These are phyloP conservation scores for Amanita fuliginea DNA, from an alignment of 768 basidiomycete species.

Conservation along the genomic window DNA sequence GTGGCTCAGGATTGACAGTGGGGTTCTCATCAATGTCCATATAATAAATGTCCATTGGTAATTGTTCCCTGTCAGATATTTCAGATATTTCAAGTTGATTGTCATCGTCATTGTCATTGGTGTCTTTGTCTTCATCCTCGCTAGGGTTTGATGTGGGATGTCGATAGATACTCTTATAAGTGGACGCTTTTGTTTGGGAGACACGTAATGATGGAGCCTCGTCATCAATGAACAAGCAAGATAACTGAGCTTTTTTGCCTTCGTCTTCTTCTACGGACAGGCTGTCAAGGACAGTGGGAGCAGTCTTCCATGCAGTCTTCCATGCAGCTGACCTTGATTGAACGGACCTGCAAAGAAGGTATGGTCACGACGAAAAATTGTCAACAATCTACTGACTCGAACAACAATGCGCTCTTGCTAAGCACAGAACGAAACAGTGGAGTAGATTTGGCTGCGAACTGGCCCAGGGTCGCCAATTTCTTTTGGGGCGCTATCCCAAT, in stretches of 20 bases:
- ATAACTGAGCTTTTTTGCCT: too few relatives aligned
- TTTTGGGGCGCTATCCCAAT: not conserved
- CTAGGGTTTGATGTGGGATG: not conserved
- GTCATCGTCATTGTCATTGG: not conserved
- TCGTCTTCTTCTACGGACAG: not conserved
- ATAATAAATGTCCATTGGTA: not conserved
- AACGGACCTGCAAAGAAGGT: not conserved
- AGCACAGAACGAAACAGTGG: not conserved
- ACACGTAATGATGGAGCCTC: not conserved
- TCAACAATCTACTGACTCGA: not conserved
- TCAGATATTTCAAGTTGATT: not conserved
- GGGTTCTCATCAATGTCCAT: not conserved
- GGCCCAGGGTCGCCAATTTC: not conserved
- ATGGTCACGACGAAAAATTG: not conserved
- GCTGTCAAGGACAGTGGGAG: not conserved
- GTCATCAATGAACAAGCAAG: not conserved
- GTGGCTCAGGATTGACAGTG: conserved; percentile 12
- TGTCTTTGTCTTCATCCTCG: not conserved
- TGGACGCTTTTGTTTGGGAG: not conserved
- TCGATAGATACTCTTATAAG: not conserved
- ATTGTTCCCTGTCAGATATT: not conserved
- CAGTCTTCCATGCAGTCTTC: too few relatives aligned
- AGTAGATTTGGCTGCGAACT: not conserved
- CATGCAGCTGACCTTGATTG: conserved; percentile 8
- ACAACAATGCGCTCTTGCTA: not conserved